Evolutionary conservation across 2,329 filamentous ascomycete species (phyloP).

Genomic region (Cytospora chrysosperma): DNA sequence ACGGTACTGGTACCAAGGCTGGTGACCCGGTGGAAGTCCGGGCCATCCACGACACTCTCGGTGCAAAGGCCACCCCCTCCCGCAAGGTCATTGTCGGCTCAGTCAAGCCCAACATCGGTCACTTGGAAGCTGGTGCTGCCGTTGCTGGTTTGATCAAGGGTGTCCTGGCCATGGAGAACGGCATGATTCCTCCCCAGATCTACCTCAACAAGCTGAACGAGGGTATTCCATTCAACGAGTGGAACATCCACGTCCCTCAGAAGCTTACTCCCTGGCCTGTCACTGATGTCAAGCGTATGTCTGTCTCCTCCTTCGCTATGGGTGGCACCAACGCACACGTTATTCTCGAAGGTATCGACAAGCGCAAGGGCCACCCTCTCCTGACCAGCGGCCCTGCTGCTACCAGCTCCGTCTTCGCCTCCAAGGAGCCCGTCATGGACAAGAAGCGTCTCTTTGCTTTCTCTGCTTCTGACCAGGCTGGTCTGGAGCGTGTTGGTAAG

Average conservation of each 20-base stretch:
- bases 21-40: conserved; percentile 39
- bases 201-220: conserved; percentile 33
- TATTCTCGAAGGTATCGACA: conserved; percentile 17
- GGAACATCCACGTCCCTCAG: conserved; percentile 17
- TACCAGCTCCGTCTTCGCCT: conserved; percentile 5
- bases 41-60: conserved; percentile 28
- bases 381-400: conserved; percentile 8
- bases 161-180: conserved; percentile 41
- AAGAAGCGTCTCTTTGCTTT: conserved; percentile 43
- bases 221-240: conserved; percentile 17
- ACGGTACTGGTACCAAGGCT: conserved; percentile 36
- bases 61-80: conserved; percentile 5
- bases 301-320: conserved; percentile 15
- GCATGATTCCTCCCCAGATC: conserved; percentile 40
- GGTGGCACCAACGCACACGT: conserved; percentile 18
- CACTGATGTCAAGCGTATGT: conserved; percentile 16
- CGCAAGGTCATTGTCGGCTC: conserved; percentile 30
- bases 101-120: conserved; percentile 43
- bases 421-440: conserved; percentile 17
- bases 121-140: conserved; percentile 45
- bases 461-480: conserved; percentile 38
- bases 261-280: conserved; percentile 18
- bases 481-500: conserved; percentile 35
- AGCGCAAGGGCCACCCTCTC: conserved; percentile 20
- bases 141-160: conserved; percentile 45